phyloP scores from a whole-genome alignment of 306 rosid species.

The Trifolium subterraneum region DNA sequence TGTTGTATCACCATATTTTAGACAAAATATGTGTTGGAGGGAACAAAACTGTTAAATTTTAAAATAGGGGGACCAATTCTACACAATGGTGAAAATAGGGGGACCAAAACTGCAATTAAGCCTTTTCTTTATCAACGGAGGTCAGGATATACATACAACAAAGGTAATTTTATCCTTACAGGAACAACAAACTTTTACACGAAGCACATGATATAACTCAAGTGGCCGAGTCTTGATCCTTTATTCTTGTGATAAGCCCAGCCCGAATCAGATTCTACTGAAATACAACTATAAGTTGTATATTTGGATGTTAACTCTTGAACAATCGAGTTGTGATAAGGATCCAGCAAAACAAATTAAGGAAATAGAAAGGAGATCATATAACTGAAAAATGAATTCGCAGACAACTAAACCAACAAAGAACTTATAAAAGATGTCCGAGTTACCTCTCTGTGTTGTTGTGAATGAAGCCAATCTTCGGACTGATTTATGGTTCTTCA shows the following conservation, averaged over 20 bases:
- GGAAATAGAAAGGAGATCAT: constrained; percentile 29
- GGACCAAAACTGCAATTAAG: too few relatives aligned
- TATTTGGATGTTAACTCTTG: constrained; percentile 20
- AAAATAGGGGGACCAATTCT: too few relatives aligned
- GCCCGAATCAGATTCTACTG: constrained; percentile 12
- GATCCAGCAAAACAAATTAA: constrained; percentile 20
- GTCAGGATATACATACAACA: not conserved
- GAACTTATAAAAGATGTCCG: constrained; percentile 25
- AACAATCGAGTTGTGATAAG: constrained; percentile 23
- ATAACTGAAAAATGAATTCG: constrained; percentile 8
- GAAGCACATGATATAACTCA: constrained; percentile 19
- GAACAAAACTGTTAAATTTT: too few relatives aligned
- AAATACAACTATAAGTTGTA: constrained; percentile 4
- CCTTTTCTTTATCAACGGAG: not conserved
- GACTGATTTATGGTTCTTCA: constrained; percentile 52
- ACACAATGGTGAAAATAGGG: too few relatives aligned
- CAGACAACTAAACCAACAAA: constrained; percentile 33
- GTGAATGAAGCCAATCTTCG: constrained; percentile 60
- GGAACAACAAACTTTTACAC: constrained; percentile 2
- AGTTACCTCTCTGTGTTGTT: constrained; percentile 61
- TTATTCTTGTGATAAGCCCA: constrained; percentile 21
- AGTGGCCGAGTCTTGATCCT: not conserved
- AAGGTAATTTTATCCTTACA: constrained; percentile 25
- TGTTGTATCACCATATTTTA: too few relatives aligned
- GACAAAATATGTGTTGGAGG: too few relatives aligned